phyloP scores from a whole-genome alignment of 108 stramenopile species.

The Cylindrotheca fusiformis region DNA sequence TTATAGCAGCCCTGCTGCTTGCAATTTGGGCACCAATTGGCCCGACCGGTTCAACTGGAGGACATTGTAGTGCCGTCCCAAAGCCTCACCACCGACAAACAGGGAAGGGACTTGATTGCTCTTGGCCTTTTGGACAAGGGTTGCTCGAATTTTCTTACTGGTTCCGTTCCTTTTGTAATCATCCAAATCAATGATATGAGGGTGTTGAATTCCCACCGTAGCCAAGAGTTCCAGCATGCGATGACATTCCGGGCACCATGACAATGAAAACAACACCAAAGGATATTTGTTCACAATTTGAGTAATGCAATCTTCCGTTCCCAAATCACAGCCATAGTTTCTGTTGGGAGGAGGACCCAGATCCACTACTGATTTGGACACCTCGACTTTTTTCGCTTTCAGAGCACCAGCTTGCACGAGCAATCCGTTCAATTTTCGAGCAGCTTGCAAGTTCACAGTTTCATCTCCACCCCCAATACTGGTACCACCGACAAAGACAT shows the following conservation, averaged over 20 bases:
- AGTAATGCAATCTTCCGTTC: slow-evolving; percentile 40
- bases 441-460: slow-evolving; percentile 31
- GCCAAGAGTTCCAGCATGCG: slow-evolving; percentile 49
- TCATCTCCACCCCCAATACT: slow-evolving; percentile 87
- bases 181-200: slow-evolving; percentile 55
- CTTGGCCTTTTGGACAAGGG: slow-evolving; percentile 33
- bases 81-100: slow-evolving; percentile 61
- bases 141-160: slow-evolving; percentile 40
- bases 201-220: slow-evolving; percentile 20
- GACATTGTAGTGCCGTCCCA: slow-evolving; percentile 55
- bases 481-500: slow-evolving; percentile 83
- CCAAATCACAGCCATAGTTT: slow-evolving; percentile 44
- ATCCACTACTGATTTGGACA: not conserved
- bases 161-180: slow-evolving; percentile 29
- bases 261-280: slow-evolving; percentile 76
- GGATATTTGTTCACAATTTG: slow-evolving; percentile 53
- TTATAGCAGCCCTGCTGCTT: slow-evolving; percentile 24
- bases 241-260: slow-evolving; percentile 60
- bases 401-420: slow-evolving; percentile 16
- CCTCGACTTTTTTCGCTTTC: not conserved
- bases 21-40: slow-evolving; percentile 14
- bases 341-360: not conserved
- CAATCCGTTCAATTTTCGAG: slow-evolving; percentile 23
- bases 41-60: slow-evolving; percentile 22
- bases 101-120: slow-evolving; percentile 70